Evolutionary conservation across 2,329 filamentous ascomycete genomes (phyloP).

Genomic region (Thielaviopsis ethacetica): DNA sequence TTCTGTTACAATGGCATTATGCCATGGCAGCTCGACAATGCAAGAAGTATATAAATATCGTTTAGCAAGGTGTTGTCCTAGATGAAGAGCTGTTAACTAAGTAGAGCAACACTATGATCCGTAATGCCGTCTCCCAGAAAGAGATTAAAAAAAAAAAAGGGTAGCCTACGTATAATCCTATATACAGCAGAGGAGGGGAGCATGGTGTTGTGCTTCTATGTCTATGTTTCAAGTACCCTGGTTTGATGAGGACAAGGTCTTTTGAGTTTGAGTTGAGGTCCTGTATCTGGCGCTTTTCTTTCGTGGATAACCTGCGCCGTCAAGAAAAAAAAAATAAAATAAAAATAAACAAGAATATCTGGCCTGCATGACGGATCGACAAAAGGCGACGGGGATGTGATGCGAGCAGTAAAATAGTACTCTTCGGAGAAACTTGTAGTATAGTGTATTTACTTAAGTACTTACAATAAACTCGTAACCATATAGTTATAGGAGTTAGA

Average conservation of each 20-base stretch:
- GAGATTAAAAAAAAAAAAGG: background rate
- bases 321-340: background rate
- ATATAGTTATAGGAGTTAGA: no score
- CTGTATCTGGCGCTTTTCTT: no score
- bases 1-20: background rate
- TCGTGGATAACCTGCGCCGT: background rate
- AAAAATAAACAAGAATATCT: background rate
- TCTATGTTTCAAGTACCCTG: background rate
- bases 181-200: no score
- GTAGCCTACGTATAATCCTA: background rate
- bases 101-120: background rate
- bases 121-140: background rate
- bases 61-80: background rate
- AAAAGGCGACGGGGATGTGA: background rate
- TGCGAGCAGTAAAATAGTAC: background rate
- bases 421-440: no score
- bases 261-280: no score
- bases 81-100: background rate
- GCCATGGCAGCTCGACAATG: background rate
- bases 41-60: background rate
- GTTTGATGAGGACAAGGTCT: background rate
- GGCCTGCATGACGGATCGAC: background rate
- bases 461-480: no score
- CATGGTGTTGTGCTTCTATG: background rate
- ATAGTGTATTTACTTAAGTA: background rate